Conservation (phyloP, 345 rosid genomes). For the Sonneratia alba region DNA sequence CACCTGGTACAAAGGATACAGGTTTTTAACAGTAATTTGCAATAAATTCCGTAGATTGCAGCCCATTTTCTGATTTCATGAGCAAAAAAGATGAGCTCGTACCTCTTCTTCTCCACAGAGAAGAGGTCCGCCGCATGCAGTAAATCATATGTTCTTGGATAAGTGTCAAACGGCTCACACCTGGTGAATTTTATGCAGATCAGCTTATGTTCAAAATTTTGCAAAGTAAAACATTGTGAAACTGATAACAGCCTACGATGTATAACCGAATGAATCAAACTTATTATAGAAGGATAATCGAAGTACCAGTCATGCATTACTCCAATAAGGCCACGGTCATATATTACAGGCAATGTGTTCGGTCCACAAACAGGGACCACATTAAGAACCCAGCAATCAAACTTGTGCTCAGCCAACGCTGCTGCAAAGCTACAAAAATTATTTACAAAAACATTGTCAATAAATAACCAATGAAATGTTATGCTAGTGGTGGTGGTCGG, state of each 20-base stretch:
- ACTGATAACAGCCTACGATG: neutral
- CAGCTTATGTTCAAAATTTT: neutral
- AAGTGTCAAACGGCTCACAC: slow-evolving; percentile 97
- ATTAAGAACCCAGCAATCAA: slow-evolving; percentile 87
- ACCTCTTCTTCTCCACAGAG: slow-evolving; percentile 86
- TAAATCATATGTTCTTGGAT: slow-evolving; percentile 89
- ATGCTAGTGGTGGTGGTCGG: neutral
- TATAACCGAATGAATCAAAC: neutral
- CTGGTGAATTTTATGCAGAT: slow-evolving; percentile 23
- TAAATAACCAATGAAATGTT: neutral
- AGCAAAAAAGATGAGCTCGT: neutral
- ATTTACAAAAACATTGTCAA: slow-evolving; percentile 10
- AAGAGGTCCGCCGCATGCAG: slow-evolving; percentile 88
- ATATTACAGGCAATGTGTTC: slow-evolving; percentile 88
- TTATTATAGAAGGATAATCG: neutral
- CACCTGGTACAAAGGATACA: slow-evolving; percentile 39
- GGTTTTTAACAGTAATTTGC: neutral
- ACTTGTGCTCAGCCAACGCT: slow-evolving; percentile 53
- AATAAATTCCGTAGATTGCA: neutral
- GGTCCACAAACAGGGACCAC: slow-evolving; percentile 87
- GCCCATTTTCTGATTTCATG: neutral
- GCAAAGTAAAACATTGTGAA: neutral
- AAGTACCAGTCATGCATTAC: slow-evolving; percentile 96
- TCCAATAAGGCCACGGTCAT: slow-evolving; percentile 91
- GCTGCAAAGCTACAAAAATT: slow-evolving; percentile 59